phyloP scores from a whole-genome alignment of 352 stramenopile genomes.

The Phytophthora crassamura region DNA sequence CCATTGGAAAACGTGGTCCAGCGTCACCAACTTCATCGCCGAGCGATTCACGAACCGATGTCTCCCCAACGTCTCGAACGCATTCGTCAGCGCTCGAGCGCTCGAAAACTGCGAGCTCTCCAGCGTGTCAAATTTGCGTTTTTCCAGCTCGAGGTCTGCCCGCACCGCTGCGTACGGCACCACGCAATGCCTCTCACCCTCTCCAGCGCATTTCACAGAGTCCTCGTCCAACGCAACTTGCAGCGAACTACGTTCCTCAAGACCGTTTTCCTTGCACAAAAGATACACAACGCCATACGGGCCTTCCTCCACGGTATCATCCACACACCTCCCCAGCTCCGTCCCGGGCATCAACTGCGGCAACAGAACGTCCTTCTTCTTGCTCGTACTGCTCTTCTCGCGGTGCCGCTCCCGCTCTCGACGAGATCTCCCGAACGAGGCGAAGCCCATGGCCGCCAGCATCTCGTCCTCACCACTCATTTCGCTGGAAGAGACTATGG shows the following conservation, averaged over 20 bases:
- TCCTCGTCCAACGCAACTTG: conserved; percentile 12
- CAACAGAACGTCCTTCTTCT: conserved; percentile 4
- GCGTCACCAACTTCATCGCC: conserved; percentile 82
- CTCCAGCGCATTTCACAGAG: background rate
- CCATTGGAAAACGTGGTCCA: conserved; percentile 72
- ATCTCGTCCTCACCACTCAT: conserved; percentile 51
- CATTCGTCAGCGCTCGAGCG: conserved; percentile 57
- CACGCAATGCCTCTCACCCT: background rate
- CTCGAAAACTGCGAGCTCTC: conserved; percentile 41
- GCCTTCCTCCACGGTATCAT: conserved; percentile 21
- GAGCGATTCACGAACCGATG: conserved; percentile 80
- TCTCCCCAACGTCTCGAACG: conserved; percentile 64
- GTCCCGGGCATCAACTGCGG: conserved; percentile 51
- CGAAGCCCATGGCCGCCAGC: conserved; percentile 64
- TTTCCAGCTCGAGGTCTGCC: conserved; percentile 43
- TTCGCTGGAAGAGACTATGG: conserved; percentile 9
- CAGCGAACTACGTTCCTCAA: conserved; percentile 1
- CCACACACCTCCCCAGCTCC: conserved; percentile 26
- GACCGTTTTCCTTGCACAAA: conserved; percentile 17
- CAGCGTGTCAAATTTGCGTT: conserved; percentile 50
- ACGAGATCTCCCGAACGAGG: conserved; percentile 56
- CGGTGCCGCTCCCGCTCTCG: background rate
- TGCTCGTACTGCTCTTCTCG: background rate
- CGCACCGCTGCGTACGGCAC: conserved; percentile 32
- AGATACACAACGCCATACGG: conserved; percentile 44